Conservation (phyloP, 106 monocot species). For the Apostasia ramifera region DNA sequence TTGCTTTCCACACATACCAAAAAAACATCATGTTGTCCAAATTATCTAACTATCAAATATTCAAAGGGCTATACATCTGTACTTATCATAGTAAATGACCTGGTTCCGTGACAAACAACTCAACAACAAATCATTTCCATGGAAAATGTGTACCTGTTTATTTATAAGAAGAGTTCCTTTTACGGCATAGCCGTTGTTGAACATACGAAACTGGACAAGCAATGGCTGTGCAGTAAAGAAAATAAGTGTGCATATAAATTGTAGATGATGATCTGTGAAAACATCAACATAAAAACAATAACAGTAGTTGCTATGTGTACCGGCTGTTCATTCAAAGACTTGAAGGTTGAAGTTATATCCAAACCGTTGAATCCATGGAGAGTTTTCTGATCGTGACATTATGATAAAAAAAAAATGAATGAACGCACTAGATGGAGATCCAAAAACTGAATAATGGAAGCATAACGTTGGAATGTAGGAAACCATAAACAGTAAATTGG, state of each 20-base stretch:
- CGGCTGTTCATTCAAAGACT: conserved; percentile 8
- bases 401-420: not conserved
- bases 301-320: conserved; percentile 12
- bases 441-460: too few species aligned
- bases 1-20: too few species aligned
- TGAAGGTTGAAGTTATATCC: conserved; percentile 5
- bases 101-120: not conserved
- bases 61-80: too few species aligned
- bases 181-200: conserved; percentile 59
- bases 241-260: not conserved
- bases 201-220: conserved; percentile 64
- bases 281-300: not conserved
- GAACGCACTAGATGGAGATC: too few species aligned
- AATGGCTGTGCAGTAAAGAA: conserved; percentile 41
- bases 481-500: not conserved
- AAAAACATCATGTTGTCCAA: too few species aligned
- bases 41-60: too few species aligned
- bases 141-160: conserved; percentile 34
- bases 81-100: too few species aligned
- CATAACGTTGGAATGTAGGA: too few species aligned
- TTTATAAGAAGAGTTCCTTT: conserved; percentile 71
- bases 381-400: conserved; percentile 14
- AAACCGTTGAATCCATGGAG: conserved; percentile 11
- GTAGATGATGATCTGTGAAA: not conserved
- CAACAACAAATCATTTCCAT: not conserved